These are phyloP conservation scores for Flaveria robusta DNA, from an alignment of 129 eudicot species.

Conservation along the genomic window DNA sequence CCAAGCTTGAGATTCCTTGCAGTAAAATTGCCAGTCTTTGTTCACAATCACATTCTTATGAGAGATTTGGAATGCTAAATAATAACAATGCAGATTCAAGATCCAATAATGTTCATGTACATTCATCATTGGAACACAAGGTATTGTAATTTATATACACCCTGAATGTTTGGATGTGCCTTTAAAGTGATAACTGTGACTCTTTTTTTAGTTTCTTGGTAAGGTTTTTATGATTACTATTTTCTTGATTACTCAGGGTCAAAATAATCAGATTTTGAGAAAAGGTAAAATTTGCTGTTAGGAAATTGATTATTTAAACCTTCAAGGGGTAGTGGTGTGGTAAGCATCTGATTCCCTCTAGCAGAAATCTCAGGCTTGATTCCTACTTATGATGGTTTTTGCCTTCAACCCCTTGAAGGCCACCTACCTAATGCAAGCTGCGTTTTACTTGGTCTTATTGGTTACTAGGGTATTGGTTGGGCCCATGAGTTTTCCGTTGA, in stretches of 20 bases:
- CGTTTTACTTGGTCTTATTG: background rate
- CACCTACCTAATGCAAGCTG: background rate
- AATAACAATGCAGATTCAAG: constrained; percentile 30
- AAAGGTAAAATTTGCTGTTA: background rate
- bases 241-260: background rate
- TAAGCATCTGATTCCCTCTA: background rate
- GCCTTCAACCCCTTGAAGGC: background rate
- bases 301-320: background rate
- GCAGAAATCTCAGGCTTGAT: background rate
- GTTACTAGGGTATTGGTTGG: too few species aligned
- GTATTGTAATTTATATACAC: constrained; percentile 41
- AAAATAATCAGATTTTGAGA: background rate
- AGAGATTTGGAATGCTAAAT: constrained; percentile 39
- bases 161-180: background rate
- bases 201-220: background rate
- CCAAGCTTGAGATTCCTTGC: constrained; percentile 59
- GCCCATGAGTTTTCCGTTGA: too few species aligned
- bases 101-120: constrained; percentile 27
- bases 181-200: background rate
- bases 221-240: background rate
- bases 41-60: constrained; percentile 32
- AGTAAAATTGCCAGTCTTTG: constrained; percentile 47
- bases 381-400: background rate
- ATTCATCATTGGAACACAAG: constrained; percentile 43
- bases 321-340: background rate